Conservation (phyloP, 2,329 filamentous ascomycete genomes). For the Berkeleyomyces rouxiae region DNA sequence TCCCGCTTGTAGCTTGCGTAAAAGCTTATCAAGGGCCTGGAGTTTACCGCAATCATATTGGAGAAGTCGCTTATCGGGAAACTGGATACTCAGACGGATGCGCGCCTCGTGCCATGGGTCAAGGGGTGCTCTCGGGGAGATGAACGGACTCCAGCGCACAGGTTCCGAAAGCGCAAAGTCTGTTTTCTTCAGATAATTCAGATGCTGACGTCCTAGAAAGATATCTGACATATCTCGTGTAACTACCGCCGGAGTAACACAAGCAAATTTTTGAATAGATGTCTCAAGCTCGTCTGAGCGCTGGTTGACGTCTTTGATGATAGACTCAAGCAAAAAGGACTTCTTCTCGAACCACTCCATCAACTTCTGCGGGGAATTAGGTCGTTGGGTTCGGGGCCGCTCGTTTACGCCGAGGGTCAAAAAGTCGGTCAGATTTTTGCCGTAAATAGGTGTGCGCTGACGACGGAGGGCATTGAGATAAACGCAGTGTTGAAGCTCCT, state of each 20-base stretch:
- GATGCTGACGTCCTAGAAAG: constrained; percentile 43
- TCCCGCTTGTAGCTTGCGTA: constrained; percentile 73
- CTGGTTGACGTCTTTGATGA: constrained; percentile 60
- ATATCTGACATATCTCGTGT: constrained; percentile 59
- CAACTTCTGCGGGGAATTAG: constrained; percentile 43
- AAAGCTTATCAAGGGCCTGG: constrained; percentile 69
- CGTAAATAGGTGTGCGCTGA: constrained; percentile 67
- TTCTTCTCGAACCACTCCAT: constrained; percentile 62
- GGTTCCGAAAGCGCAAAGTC: constrained; percentile 42
- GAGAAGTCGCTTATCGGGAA: constrained; percentile 87
- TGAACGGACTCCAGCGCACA: constrained; percentile 37
- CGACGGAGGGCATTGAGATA: constrained; percentile 69
- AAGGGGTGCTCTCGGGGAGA: constrained; percentile 36
- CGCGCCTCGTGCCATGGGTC: constrained; percentile 91
- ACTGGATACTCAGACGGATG: constrained; percentile 85
- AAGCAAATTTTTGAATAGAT: constrained; percentile 74
- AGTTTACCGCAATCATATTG: constrained; percentile 98
- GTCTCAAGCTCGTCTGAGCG: constrained; percentile 57
- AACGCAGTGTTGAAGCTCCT: constrained; percentile 64
- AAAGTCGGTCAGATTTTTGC: constrained; percentile 58
- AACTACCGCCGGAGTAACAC: constrained; percentile 76
- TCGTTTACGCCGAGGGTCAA: constrained; percentile 47
- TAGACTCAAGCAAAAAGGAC: constrained; percentile 42
- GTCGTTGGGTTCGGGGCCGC: constrained; percentile 41
- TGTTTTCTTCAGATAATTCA: constrained; percentile 38